Base-by-base conservation (phyloP, 2,329 filamentous ascomycete genomes). In the Podosphaera xanthii region DNA sequence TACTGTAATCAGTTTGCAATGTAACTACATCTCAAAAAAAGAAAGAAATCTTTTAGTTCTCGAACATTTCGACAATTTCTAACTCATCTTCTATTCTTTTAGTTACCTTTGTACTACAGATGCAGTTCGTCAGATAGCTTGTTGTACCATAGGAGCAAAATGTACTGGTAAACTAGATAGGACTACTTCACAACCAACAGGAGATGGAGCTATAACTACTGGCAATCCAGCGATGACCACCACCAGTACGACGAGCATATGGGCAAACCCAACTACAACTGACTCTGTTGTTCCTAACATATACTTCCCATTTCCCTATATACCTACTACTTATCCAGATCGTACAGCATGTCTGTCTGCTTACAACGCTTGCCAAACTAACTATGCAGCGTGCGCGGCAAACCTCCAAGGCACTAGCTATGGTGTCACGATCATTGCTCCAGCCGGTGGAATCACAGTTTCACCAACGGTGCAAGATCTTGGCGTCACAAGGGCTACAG, bases 231-330 rank as follows among this genome's bases (percentile, higher is more conserved):
- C 59, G 0, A 62, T 62, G n/a, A 58, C 60, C 1, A 59, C 60
- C 3, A 60, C 62, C 9, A 62, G 57, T 6, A 59, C 63, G 1
- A 57, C 57, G 0, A 56, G 60, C 2, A 64, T 63, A 22, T 58
- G 61, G 9, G 61, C 63, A 4, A 33, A 31, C n/a, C 56, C 44
- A 33, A 61, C 61, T 2, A 68, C 69, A 30, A 65, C 70, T 1
- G 71, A 71, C 30, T 78, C 77, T 40, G 80, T 74, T 65, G 77
- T 82, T 22, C 69, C 73, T 49, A 82, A 83, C 66, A 64, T 71
- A 34, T 81, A 77, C 68, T 83, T 81, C 67, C 74, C 76, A 9
- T 83, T 82, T 67, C 80, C 80, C 1, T 77, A 78, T 65, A 73
- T 80, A 58, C 61, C 66, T 54, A 79, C 76, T 0, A 73, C 73